Percentiles rank a stretch among this genome's conserved stretches.
Evolutionary conservation across 75 land plant genomes (phyloP).

Genomic region (Pinus taeda): DNA sequence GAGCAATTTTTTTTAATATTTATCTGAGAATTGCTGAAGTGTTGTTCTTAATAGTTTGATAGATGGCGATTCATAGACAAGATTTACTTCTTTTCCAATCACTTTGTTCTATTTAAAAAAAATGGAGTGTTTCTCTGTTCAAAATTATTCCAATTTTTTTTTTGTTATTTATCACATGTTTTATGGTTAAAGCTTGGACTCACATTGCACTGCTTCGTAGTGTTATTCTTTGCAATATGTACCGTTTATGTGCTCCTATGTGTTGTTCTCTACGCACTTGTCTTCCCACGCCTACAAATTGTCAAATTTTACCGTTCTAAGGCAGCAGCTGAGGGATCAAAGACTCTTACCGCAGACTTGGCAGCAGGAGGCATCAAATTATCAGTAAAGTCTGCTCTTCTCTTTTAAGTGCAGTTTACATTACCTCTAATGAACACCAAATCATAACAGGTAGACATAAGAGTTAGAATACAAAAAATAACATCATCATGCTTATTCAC

Average conservation of each 20-base stretch:
- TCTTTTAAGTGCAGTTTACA: neutral
- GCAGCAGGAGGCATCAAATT: conserved; percentile 32
- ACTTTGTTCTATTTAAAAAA: neutral
- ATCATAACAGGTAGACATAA: neutral
- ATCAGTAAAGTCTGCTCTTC: neutral
- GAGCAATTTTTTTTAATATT: too few relatives aligned
- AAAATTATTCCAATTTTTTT: too few relatives aligned
- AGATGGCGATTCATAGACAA: neutral
- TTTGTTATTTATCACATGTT: too few relatives aligned
- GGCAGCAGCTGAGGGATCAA: conserved; percentile 48
- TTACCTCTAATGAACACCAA: neutral
- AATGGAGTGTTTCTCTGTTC: too few relatives aligned
- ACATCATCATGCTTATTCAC: neutral
- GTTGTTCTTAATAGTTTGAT: neutral
- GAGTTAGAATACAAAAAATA: too few relatives aligned
- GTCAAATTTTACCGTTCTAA: conserved; percentile 40
- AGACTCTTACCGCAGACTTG: conserved; percentile 40
- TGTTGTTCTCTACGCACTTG: conserved; percentile 35
- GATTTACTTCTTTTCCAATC: neutral
- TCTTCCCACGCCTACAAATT: conserved; percentile 40
- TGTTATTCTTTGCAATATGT: conserved; percentile 45
- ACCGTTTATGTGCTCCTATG: conserved; percentile 30
- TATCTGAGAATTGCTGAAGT: too few relatives aligned
- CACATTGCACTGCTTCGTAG: conserved; percentile 17
- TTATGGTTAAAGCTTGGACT: neutral